Percentiles rank a stretch among this genome's conserved stretches.
Evolutionary conservation across 352 stramenopile genomes (phyloP).

Genomic region (Globisporangium iwayamae): DNA sequence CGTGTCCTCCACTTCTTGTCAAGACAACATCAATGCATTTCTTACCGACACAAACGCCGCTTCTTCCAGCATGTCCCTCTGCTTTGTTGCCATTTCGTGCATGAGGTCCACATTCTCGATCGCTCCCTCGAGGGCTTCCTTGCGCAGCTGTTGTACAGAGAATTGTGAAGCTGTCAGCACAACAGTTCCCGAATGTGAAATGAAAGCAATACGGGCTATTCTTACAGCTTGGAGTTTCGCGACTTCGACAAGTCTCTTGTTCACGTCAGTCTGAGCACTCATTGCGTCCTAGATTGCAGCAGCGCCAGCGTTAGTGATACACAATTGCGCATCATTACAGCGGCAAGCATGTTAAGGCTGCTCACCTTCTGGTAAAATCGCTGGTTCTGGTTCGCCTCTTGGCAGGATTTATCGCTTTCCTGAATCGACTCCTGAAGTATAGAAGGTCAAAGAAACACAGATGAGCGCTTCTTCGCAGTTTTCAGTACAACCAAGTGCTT

Average conservation of each 20-base stretch:
- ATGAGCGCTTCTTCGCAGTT: background rate
- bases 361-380: slow-evolving; percentile 49
- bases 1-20: background rate
- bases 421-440: slow-evolving; percentile 36
- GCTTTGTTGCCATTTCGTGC: slow-evolving; percentile 60
- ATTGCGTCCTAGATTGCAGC: slow-evolving; percentile 31
- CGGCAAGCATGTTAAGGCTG: too few species aligned
- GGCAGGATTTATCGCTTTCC: slow-evolving; percentile 49
- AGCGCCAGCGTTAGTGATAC: background rate
- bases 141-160: slow-evolving; percentile 42
- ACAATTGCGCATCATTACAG: background rate
- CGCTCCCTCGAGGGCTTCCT: slow-evolving; percentile 64
- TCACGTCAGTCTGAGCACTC: slow-evolving; percentile 55
- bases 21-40: background rate
- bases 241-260: slow-evolving; percentile 60
- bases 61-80: slow-evolving; percentile 72
- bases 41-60: slow-evolving; percentile 73
- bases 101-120: slow-evolving; percentile 65
- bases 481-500: background rate
- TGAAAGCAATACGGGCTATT: background rate
- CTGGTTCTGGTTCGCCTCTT: slow-evolving; percentile 56
- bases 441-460: background rate
- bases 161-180: background rate
- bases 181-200: background rate
- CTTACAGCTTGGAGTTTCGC: slow-evolving; percentile 63